These are phyloP conservation scores for Colletotrichum lentis DNA, from an alignment of 2,329 filamentous ascomycete species.

Conservation along the genomic window DNA sequence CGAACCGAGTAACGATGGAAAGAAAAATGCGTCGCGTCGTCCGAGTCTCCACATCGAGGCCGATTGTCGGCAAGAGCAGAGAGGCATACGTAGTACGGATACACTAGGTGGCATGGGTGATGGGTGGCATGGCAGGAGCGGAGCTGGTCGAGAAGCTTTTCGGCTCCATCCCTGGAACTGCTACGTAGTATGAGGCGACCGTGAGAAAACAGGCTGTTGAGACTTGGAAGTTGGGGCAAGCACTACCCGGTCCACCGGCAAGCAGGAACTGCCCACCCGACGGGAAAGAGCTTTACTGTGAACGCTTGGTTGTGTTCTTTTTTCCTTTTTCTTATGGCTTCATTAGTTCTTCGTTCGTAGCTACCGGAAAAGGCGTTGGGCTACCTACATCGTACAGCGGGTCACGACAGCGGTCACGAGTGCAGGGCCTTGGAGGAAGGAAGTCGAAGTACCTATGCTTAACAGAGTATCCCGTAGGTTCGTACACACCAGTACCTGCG, in stretches of 20 bases:
- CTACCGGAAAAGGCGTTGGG: background rate
- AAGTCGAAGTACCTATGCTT: background rate
- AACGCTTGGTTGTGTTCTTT: background rate
- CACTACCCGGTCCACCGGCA: background rate
- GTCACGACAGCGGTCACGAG: slow-evolving; percentile 7
- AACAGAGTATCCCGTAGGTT: too few species aligned
- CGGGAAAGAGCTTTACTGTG: background rate
- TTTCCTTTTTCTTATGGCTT: background rate
- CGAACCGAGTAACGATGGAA: slow-evolving; percentile 1
- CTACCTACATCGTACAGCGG: slow-evolving; percentile 11
- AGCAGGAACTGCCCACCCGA: background rate
- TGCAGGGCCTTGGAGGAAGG: slow-evolving; percentile 1
- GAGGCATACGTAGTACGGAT: too few species aligned
- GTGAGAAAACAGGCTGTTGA: background rate
- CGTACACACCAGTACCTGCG: too few species aligned
- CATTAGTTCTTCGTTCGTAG: too few species aligned
- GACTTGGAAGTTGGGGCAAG: background rate
- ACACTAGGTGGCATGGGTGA: too few species aligned
- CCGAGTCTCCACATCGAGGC: slow-evolving; percentile 13
- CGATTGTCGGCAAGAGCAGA: slow-evolving; percentile 16
- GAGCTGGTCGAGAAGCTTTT: slow-evolving; percentile 22
- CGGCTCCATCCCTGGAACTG: slow-evolving; percentile 9
- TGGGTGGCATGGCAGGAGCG: background rate
- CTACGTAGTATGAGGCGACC: background rate
- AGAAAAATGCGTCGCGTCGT: background rate